Conservation (phyloP, 2,329 filamentous ascomycete genomes). For the Alternaria sp. region DNA sequence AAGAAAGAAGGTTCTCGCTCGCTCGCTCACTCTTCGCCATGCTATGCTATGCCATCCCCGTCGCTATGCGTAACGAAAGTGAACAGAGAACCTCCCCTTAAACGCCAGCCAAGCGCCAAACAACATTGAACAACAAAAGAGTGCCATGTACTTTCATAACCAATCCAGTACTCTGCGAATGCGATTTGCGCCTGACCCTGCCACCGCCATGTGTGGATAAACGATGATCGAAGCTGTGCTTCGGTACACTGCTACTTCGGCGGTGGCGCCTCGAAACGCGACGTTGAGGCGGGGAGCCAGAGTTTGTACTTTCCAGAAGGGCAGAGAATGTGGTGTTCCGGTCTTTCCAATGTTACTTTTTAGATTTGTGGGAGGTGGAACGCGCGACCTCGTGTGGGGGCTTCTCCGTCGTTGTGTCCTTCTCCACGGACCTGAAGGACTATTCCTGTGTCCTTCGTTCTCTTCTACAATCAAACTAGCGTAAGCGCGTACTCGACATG, state of each 20-base stretch:
- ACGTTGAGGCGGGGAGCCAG: not conserved
- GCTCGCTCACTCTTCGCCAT: not conserved
- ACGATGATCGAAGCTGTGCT: not conserved
- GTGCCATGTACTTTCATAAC: conserved; percentile 8
- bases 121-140: not conserved
- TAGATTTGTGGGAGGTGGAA: not conserved
- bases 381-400: no score
- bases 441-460: not conserved
- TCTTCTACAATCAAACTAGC: not conserved
- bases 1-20: not conserved
- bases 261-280: not conserved
- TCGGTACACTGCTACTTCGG: not conserved
- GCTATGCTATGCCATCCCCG: not conserved
- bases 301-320: not conserved
- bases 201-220: not conserved
- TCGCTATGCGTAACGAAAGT: not conserved
- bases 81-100: not conserved
- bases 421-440: not conserved
- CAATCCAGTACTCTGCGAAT: conserved; percentile 18
- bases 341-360: not conserved
- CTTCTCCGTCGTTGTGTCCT: not conserved
- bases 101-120: not conserved
- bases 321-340: not conserved
- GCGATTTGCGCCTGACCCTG: not conserved
- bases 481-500: no score